Evolutionary conservation across 495 filamentous ascomycete genomes (phyloP).

Genomic region (Penicillium mononematosum): DNA sequence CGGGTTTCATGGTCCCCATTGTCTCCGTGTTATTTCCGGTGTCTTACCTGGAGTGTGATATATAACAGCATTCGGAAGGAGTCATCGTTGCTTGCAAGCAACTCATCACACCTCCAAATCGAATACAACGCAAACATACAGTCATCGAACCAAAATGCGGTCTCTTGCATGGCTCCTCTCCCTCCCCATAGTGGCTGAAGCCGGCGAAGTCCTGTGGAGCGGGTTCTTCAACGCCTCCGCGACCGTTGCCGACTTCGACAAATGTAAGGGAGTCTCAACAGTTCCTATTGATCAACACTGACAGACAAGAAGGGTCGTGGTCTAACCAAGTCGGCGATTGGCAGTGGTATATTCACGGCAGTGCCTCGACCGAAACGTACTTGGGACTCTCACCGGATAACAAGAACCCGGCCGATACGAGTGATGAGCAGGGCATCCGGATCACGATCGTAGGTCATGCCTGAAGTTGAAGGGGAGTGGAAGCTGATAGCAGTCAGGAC

Average conservation of each 20-base stretch:
- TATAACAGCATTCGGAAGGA: not conserved
- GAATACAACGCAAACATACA: not conserved
- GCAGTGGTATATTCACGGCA: conserved; percentile 73
- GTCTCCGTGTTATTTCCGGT: conserved; percentile 5
- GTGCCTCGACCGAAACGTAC: conserved; percentile 52
- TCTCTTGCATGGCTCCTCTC: conserved; percentile 15
- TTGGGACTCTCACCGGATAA: conserved; percentile 53
- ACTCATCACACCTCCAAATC: not conserved
- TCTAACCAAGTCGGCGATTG: conserved; percentile 63
- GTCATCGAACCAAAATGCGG: conserved; percentile 16
- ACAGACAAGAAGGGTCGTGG: conserved; percentile 54
- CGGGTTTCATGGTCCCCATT: conserved; percentile 1
- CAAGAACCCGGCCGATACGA: conserved; percentile 67
- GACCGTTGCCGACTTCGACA: conserved; percentile 21
- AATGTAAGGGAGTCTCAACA: not conserved
- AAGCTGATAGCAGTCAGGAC: conserved; percentile 31
- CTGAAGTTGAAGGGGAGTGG: too few species aligned
- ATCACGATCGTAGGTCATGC: conserved; percentile 58
- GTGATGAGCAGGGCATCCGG: conserved; percentile 62
- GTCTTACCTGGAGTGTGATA: not conserved
- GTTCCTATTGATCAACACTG: not conserved
- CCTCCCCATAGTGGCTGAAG: conserved; percentile 20
- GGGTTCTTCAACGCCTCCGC: conserved; percentile 27
- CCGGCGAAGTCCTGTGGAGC: conserved; percentile 30
- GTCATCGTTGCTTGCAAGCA: not conserved